A percentile compares a stretch with the other conserved stretches of the same genome.
phyloP scores from a whole-genome alignment of 225 moss, liverwort and hornwort genomes.

The Rhytidiadelphus loreus region DNA sequence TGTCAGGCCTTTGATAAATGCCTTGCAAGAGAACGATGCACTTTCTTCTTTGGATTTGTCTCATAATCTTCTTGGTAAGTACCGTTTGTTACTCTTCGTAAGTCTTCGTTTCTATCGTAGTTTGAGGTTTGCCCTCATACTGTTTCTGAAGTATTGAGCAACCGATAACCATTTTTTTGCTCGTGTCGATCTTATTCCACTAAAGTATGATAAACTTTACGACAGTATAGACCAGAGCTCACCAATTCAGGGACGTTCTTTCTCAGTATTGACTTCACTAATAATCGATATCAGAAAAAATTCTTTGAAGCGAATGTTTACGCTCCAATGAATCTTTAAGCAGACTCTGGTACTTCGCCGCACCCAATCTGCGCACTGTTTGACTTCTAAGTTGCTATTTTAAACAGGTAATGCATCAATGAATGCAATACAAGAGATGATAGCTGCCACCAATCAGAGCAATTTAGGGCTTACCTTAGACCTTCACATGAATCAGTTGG shows the following conservation, averaged over 20 bases:
- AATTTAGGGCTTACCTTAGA: conserved; percentile 91
- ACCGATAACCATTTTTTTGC: not conserved
- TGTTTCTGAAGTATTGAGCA: not conserved
- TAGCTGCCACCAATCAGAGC: conserved; percentile 65
- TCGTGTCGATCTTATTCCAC: not conserved
- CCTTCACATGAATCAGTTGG: conserved; percentile 80
- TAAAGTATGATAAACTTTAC: not conserved
- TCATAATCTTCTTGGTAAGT: conserved; percentile 74
- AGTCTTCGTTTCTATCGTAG: not conserved
- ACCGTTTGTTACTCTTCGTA: not conserved
- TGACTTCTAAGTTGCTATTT: not conserved
- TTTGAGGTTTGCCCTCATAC: not conserved
- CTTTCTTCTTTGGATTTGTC: conserved; percentile 81
- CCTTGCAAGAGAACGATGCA: conserved; percentile 65
- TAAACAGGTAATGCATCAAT: conserved; percentile 75
- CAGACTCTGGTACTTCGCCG: not conserved
- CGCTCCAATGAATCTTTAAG: not conserved
- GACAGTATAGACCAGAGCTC: not conserved
- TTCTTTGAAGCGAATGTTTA: not conserved
- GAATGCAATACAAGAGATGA: conserved; percentile 78
- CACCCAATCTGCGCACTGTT: not conserved
- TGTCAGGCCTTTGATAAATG: conserved; percentile 63
- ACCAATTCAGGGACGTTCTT: not conserved
- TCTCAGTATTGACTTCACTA: not conserved
- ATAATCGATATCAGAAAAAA: not conserved